Evolutionary conservation across 2,329 filamentous ascomycete species (phyloP).

Genomic region (Aureobasidium sp.): DNA sequence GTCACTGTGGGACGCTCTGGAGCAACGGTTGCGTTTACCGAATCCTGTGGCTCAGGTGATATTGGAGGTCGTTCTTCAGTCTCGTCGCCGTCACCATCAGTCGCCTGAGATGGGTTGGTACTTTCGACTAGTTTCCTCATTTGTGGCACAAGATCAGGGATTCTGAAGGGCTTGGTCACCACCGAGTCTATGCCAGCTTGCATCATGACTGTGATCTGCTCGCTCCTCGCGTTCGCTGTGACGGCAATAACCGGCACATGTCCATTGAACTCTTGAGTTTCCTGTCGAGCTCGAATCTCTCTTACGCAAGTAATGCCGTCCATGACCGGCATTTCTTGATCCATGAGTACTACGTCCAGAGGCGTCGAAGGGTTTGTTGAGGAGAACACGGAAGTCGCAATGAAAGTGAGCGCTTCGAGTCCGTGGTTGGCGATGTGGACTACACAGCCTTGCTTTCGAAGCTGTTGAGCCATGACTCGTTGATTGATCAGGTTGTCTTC

Average conservation of each 20-base stretch:
- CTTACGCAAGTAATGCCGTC: constrained; percentile 62
- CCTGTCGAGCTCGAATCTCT: constrained; percentile 51
- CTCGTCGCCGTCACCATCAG: not conserved
- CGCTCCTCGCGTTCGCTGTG: constrained; percentile 63
- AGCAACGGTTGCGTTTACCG: not conserved
- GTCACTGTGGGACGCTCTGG: not conserved
- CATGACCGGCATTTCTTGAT: constrained; percentile 65
- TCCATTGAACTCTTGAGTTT: constrained; percentile 46
- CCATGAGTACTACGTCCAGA: constrained; percentile 9
- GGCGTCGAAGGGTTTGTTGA: constrained; percentile 3
- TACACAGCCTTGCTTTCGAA: constrained; percentile 19
- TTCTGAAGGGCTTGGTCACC: constrained; percentile 27
- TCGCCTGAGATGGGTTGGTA: not conserved
- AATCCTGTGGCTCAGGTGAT: not conserved
- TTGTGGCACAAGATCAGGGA: constrained; percentile 26
- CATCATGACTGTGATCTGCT: constrained; percentile 17
- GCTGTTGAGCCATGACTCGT: constrained; percentile 21
- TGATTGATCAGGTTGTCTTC: constrained; percentile 25
- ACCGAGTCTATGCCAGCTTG: constrained; percentile 21
- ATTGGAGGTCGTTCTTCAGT: not conserved
- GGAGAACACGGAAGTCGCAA: constrained; percentile 15
- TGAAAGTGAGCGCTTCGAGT: constrained; percentile 19
- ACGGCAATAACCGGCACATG: constrained; percentile 65
- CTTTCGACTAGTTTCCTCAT: constrained; percentile 18
- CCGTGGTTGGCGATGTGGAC: constrained; percentile 21